Evolutionary conservation across 1,139 yeast genomes (phyloP), one percentile per base, ranked within the genome.

Genomic region (Geotrichum restrictum): DNA sequence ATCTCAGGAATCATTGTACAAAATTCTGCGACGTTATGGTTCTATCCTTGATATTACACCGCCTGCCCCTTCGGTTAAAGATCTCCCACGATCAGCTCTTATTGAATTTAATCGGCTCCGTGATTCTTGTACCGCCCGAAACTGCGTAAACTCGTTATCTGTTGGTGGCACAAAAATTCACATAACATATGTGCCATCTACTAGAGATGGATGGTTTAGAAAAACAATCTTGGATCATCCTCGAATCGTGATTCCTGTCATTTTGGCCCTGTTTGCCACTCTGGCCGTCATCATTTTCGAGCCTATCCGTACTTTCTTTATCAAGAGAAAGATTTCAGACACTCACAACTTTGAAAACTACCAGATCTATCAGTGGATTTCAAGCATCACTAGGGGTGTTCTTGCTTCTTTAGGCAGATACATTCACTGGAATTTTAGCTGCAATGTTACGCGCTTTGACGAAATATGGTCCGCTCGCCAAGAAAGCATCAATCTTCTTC

Each of bases 1-100:
- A 57, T 79, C 88, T 0, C 96, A 91, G 63, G 98, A 93, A 67
- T 88, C 86, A 54, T 67, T 91, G 48, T 93, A 91, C 64, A 79
- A 86, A 2, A 71, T 88, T 49, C 82, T 93, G 65, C 79, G 98
- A 70, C 75, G 97, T 59, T 93, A 93, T 63, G 98, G 98, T 13
- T 74, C 78, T 1, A 88, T 93, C 49, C 70, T 78, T 19, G 96
- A 89, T 63, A 88, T 93, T 42, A 64, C 71, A 0, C 88, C 95
- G 0, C 72, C 77, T 6, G 70, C 79, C 1, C 70, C 78, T 0
- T 75, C 72, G 31, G 69, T 79, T 0, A 75, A 77, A 21, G 79
- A 74, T 41, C 58, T 69, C 6, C 74, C 79, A 0, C 68, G 75
- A 27, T 71, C 71, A 51, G 82, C 89, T 1, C 70, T 73, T 1